A percentile compares a stretch with the other conserved stretches of the same genome.
Conservation (phyloP, 805 yeast species). For the Barnettozyma salicaria region DNA sequence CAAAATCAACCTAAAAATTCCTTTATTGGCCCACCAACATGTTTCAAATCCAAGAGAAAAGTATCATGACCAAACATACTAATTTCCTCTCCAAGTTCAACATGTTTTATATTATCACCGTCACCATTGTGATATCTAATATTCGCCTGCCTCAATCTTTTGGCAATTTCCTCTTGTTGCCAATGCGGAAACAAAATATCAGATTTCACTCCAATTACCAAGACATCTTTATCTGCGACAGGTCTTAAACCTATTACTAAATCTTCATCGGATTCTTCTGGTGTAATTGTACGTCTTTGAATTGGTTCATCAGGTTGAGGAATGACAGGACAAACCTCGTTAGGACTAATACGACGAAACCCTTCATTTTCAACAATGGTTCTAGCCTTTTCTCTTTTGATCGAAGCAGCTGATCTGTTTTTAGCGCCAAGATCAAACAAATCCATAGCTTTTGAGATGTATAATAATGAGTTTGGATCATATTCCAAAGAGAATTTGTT, state of each 20-base stretch:
- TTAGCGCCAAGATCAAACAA: slow-evolving; percentile 68
- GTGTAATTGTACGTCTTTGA: slow-evolving; percentile 43
- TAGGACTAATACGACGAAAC: slow-evolving; percentile 19
- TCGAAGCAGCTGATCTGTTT: slow-evolving; percentile 39
- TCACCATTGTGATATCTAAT: slow-evolving; percentile 28
- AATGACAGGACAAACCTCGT: slow-evolving; percentile 33
- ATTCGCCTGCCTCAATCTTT: slow-evolving; percentile 40
- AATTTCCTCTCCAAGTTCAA: slow-evolving; percentile 69
- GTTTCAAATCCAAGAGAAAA: slow-evolving; percentile 69
- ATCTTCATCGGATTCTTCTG: slow-evolving; percentile 55
- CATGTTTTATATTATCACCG: slow-evolving; percentile 44
- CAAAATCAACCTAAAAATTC: slow-evolving; percentile 45
- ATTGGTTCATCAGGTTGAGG: slow-evolving; percentile 48
- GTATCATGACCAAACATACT: slow-evolving; percentile 92
- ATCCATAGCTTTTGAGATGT: slow-evolving; percentile 92
- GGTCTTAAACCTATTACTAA: slow-evolving; percentile 58
- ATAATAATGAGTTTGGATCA: slow-evolving; percentile 84
- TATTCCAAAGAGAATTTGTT: slow-evolving; percentile 88
- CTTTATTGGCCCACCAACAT: slow-evolving; percentile 74
- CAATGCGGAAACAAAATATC: slow-evolving; percentile 89
- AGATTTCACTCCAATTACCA: slow-evolving; percentile 88
- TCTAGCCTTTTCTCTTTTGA: slow-evolving; percentile 36
- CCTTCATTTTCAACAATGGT: slow-evolving; percentile 26
- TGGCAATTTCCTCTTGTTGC: slow-evolving; percentile 84
- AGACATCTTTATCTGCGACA: slow-evolving; percentile 56